Conservation (phyloP, 2,329 filamentous ascomycete species). For the Alternaria angustiovoidea region DNA sequence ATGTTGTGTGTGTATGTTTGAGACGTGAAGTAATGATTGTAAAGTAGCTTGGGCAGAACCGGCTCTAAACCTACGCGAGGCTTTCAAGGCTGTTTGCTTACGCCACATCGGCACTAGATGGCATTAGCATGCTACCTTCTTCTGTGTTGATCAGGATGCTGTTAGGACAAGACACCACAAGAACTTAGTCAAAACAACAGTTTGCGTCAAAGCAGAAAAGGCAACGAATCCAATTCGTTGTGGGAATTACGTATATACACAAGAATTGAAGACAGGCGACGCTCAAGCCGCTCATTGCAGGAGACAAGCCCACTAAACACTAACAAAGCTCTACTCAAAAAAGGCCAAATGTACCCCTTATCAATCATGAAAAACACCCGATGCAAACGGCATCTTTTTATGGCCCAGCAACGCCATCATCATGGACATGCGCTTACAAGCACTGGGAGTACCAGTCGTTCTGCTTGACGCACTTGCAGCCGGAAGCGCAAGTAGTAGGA, state of each 20-base stretch:
- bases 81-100: not conserved
- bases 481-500: slow-evolving; percentile 50
- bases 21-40: not conserved
- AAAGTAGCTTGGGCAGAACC: not conserved
- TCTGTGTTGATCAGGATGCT: not conserved
- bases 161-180: not conserved
- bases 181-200: not conserved
- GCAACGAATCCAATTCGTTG: slow-evolving; percentile 10
- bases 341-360: not conserved
- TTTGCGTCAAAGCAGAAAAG: slow-evolving; percentile 8
- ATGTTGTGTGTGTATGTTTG: not conserved
- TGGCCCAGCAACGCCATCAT: not conserved
- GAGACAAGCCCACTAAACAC: slow-evolving; percentile 21
- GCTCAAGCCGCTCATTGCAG: slow-evolving; percentile 8
- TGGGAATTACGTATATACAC: slow-evolving; percentile 25
- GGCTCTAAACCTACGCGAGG: not conserved
- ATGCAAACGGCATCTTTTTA: not conserved
- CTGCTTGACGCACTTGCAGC: slow-evolving; percentile 49
- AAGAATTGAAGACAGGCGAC: slow-evolving; percentile 22
- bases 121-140: not conserved
- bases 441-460: slow-evolving; percentile 61
- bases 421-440: slow-evolving; percentile 24
- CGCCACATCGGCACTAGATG: not conserved
- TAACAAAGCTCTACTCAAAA: slow-evolving; percentile 8
- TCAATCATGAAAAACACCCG: slow-evolving; percentile 2